Conservation (phyloP, 768 basidiomycete genomes). For the Tulasnella sp. region DNA sequence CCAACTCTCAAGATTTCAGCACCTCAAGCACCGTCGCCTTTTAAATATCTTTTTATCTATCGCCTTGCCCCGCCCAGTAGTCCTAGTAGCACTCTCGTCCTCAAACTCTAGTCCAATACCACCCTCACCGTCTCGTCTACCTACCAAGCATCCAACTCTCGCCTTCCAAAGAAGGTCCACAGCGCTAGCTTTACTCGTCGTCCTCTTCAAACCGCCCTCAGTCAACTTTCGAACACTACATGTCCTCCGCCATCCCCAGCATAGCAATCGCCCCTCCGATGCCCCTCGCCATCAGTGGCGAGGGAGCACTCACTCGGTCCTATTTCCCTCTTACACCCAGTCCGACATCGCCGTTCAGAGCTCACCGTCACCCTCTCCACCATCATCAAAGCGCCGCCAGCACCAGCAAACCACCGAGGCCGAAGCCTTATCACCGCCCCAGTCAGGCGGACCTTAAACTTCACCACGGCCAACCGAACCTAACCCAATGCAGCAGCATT, state of each 20-base stretch:
- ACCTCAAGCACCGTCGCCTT: neutral
- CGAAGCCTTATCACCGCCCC: constrained; percentile 20
- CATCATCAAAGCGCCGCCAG: neutral
- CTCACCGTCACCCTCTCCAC: constrained; percentile 1
- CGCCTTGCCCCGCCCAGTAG: neutral
- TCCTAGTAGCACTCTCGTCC: neutral
- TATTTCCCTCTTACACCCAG: constrained; percentile 9
- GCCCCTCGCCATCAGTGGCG: neutral
- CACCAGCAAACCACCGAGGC: neutral
- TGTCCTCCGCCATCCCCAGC: neutral
- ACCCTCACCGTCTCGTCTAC: neutral
- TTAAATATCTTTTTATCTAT: constrained; percentile 3
- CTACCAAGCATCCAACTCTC: neutral
- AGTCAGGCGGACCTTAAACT: constrained; percentile 5
- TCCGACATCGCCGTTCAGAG: constrained; percentile 10
- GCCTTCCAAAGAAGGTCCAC: neutral
- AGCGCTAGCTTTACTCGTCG: neutral
- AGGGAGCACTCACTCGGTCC: neutral
- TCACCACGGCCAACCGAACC: neutral
- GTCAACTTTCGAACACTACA: neutral
- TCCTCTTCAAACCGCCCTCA: neutral
- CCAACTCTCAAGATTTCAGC: neutral
- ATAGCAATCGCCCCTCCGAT: neutral
- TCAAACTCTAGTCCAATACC: neutral
- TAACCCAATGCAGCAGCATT: neutral